Percentiles rank a stretch among this genome's conserved stretches.
phyloP scores from a whole-genome alignment of 2,329 filamentous ascomycete species.

The Fusarium kyushuense region DNA sequence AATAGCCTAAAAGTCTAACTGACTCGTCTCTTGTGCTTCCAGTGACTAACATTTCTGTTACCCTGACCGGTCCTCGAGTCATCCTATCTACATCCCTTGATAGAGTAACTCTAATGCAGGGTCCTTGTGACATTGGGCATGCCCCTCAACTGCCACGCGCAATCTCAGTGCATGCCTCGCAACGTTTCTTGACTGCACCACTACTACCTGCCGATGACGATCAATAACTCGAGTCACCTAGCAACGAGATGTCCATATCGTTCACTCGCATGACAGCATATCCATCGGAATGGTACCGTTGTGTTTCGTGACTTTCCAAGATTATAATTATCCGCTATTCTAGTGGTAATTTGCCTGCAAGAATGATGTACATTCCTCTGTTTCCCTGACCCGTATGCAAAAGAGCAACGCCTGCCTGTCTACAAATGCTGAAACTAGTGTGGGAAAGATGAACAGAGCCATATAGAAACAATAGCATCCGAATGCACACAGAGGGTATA shows the following conservation, averaged over 20 bases:
- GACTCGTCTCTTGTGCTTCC: background rate
- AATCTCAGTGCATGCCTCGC: constrained; percentile 38
- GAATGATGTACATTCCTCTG: constrained; percentile 34
- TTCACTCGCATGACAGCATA: background rate
- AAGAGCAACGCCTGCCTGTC: constrained; percentile 12
- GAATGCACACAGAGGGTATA: constrained; percentile 50
- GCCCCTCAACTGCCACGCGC: constrained; percentile 24
- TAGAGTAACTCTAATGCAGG: constrained; percentile 14
- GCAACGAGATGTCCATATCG: constrained; percentile 10
- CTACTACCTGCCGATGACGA: constrained; percentile 3
- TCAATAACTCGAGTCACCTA: constrained; percentile 13
- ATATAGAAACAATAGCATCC: constrained; percentile 30
- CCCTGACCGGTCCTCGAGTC: background rate
- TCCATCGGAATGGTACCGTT: constrained; percentile 25
- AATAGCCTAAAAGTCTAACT: background rate
- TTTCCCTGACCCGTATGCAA: background rate
- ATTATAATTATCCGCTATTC: constrained; percentile 40
- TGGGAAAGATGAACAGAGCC: constrained; percentile 5
- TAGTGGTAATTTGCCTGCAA: constrained; percentile 19
- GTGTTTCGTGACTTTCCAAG: constrained; percentile 16
- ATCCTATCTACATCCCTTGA: background rate
- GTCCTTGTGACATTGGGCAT: constrained; percentile 28
- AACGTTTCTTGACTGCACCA: constrained; percentile 3
- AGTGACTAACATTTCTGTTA: background rate
- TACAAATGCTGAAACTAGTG: constrained; percentile 22